Conservation (phyloP, 108 stramenopile species). For the Nitzschia sp. region DNA sequence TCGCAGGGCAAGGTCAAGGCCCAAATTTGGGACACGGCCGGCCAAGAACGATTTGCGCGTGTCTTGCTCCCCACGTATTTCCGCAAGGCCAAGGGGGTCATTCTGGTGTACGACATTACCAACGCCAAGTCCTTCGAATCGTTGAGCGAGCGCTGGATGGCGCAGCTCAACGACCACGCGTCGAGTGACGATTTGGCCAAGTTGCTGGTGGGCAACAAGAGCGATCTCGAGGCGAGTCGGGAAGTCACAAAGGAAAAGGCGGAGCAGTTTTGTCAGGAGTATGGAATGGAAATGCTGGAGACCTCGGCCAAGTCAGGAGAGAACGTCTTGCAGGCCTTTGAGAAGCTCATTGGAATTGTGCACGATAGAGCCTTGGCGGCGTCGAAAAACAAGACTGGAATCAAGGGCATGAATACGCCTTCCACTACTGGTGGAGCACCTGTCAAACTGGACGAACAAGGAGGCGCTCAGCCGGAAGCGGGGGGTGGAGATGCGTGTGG, state of each 20-base stretch:
- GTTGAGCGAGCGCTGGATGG: conserved; percentile 81
- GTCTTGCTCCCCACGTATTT: conserved; percentile 90
- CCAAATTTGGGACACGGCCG: conserved; percentile 94
- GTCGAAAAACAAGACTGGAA: conserved; percentile 49
- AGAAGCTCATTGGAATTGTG: conserved; percentile 84
- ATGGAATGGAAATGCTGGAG: conserved; percentile 87
- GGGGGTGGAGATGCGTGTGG: conserved; percentile 51
- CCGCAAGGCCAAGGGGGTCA: conserved; percentile 91
- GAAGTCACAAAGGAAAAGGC: conserved; percentile 83
- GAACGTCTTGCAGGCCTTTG: conserved; percentile 81
- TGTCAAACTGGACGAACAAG: conserved; percentile 46
- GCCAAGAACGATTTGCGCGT: conserved; percentile 90
- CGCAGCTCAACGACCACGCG: conserved; percentile 87
- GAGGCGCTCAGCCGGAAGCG: background rate
- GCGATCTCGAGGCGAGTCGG: conserved; percentile 71
- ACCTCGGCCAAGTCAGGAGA: conserved; percentile 81
- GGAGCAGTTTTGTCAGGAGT: conserved; percentile 74
- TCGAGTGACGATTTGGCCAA: conserved; percentile 80
- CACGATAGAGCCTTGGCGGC: conserved; percentile 76
- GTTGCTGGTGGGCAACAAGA: conserved; percentile 87
- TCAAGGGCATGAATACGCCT: conserved; percentile 46
- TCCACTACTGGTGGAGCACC: conserved; percentile 14
- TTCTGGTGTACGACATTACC: conserved; percentile 90
- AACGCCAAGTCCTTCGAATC: conserved; percentile 80
- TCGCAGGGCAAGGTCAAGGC: conserved; percentile 91